Percentiles rank a stretch among this genome's conserved stretches.
These are phyloP conservation scores for Termitomyces heimii DNA, from an alignment of 768 basidiomycete genomes.

Conservation along the genomic window DNA sequence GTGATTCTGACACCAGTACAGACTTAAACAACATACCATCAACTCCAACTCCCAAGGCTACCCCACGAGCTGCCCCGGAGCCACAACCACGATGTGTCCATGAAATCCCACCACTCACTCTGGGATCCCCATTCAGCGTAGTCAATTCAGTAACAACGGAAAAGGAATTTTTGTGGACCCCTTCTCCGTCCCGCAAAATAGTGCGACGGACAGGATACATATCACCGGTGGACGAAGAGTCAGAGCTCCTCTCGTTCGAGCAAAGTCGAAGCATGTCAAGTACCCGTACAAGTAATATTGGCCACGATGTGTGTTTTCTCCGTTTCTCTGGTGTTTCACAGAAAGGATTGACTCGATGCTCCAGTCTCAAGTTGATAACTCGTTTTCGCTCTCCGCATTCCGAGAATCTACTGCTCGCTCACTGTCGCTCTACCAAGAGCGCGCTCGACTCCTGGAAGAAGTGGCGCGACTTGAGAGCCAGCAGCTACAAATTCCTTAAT, in stretches of 20 bases:
- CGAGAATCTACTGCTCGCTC: slow-evolving; percentile 32
- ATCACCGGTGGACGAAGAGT: slow-evolving; percentile 42
- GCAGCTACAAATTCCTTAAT: not conserved
- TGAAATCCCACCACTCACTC: slow-evolving; percentile 37
- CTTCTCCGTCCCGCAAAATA: not conserved
- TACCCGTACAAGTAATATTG: not conserved
- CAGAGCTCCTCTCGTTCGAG: slow-evolving; percentile 47
- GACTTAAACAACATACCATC: slow-evolving; percentile 16
- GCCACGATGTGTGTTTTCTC: slow-evolving; percentile 4
- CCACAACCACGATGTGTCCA: slow-evolving; percentile 44
- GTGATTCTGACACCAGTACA: slow-evolving; percentile 25
- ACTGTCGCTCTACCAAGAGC: slow-evolving; percentile 48
- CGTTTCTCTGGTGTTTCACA: too few species aligned
- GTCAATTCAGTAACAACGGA: slow-evolving; percentile 3
- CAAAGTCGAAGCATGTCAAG: slow-evolving; percentile 19
- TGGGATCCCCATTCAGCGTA: slow-evolving; percentile 19
- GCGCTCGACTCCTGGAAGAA: slow-evolving; percentile 49
- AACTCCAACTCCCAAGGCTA: slow-evolving; percentile 7
- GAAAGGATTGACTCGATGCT: not conserved
- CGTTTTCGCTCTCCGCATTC: slow-evolving; percentile 3
- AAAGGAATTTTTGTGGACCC: not conserved
- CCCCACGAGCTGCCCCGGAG: slow-evolving; percentile 4
- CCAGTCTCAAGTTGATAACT: not conserved
- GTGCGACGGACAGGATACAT: slow-evolving; percentile 54
- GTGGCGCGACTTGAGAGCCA: slow-evolving; percentile 37